phyloP scores from a whole-genome alignment of 2,329 filamentous ascomycete genomes.

The Penicillium sp. region DNA sequence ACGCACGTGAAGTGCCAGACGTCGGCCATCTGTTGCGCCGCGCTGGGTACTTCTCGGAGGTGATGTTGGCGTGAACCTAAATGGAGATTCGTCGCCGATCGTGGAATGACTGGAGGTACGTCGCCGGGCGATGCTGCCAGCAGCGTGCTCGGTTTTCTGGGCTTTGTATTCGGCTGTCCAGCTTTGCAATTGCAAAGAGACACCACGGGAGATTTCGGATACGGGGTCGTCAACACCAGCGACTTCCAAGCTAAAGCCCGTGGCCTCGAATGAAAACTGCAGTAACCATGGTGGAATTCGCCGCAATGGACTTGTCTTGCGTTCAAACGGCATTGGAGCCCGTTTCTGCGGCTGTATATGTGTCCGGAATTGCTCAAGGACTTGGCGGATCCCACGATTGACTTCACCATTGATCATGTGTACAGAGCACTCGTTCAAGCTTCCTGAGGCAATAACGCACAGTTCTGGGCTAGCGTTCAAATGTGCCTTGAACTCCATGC shows the following conservation, averaged over 20 bases:
- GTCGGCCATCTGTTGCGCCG: constrained; percentile 66
- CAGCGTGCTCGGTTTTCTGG: constrained; percentile 62
- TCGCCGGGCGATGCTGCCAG: constrained; percentile 52
- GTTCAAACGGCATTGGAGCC: constrained; percentile 47
- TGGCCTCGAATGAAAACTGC: constrained; percentile 77
- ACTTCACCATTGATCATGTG: constrained; percentile 91
- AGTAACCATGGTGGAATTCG: constrained; percentile 78
- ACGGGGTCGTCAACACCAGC: constrained; percentile 83
- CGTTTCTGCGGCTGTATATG: constrained; percentile 61
- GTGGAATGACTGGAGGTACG: constrained; percentile 68
- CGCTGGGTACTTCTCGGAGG: constrained; percentile 42
- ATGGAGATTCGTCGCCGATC: constrained; percentile 60
- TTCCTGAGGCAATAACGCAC: constrained; percentile 72
- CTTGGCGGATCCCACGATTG: constrained; percentile 84
- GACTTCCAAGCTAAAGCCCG: constrained; percentile 84
- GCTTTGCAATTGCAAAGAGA: constrained; percentile 79
- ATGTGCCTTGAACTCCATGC: constrained; percentile 79
- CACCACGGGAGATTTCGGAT: constrained; percentile 73
- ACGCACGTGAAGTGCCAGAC: constrained; percentile 72
- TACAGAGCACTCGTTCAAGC: constrained; percentile 78
- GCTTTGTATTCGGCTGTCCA: constrained; percentile 87
- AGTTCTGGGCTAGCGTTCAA: constrained; percentile 81
- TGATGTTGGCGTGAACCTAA: constrained; percentile 49
- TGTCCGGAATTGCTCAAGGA: constrained; percentile 74
- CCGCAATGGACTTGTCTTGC: constrained; percentile 66